These are phyloP conservation scores for Orbilia quercus DNA, from an alignment of 2,329 filamentous ascomycete genomes.

Conservation along the genomic window DNA sequence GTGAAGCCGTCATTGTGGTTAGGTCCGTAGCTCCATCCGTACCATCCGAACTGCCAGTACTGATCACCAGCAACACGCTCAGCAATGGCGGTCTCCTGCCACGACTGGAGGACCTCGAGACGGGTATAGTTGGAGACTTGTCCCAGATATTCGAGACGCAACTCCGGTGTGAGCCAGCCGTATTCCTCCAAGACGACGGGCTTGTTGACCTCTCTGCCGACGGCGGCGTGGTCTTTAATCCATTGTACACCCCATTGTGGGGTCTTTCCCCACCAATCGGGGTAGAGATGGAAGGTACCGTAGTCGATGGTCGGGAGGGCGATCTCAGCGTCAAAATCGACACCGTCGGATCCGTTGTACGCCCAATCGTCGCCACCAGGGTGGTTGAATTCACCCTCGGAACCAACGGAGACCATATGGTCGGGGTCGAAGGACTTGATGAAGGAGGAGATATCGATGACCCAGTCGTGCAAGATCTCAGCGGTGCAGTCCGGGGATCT, in stretches of 20 bases:
- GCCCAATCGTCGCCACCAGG: slow-evolving; percentile 61
- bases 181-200: slow-evolving; percentile 71
- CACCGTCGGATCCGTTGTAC: slow-evolving; percentile 66
- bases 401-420: slow-evolving; percentile 70
- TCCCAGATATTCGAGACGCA: slow-evolving; percentile 66
- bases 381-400: slow-evolving; percentile 63
- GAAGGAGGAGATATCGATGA: slow-evolving; percentile 68
- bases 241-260: slow-evolving; percentile 68
- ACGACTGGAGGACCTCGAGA: slow-evolving; percentile 65
- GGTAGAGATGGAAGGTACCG: slow-evolving; percentile 70
- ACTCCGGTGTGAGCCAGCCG: slow-evolving; percentile 68
- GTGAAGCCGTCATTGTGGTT: slow-evolving; percentile 71
- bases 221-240: slow-evolving; percentile 68
- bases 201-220: slow-evolving; percentile 65
- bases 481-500: slow-evolving; percentile 64
- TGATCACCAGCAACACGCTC: slow-evolving; percentile 67
- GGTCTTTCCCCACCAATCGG: slow-evolving; percentile 70
- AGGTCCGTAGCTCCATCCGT: slow-evolving; percentile 67
- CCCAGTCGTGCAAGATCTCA: slow-evolving; percentile 66
- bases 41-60: slow-evolving; percentile 70
- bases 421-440: slow-evolving; percentile 68
- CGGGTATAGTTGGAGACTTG: slow-evolving; percentile 65
- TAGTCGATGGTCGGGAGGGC: slow-evolving; percentile 68
- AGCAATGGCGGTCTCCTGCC: slow-evolving; percentile 67
- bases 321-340: slow-evolving; percentile 69